These are phyloP conservation scores for Apostasia ramifera DNA, from an alignment of 106 monocot species.

Conservation along the genomic window DNA sequence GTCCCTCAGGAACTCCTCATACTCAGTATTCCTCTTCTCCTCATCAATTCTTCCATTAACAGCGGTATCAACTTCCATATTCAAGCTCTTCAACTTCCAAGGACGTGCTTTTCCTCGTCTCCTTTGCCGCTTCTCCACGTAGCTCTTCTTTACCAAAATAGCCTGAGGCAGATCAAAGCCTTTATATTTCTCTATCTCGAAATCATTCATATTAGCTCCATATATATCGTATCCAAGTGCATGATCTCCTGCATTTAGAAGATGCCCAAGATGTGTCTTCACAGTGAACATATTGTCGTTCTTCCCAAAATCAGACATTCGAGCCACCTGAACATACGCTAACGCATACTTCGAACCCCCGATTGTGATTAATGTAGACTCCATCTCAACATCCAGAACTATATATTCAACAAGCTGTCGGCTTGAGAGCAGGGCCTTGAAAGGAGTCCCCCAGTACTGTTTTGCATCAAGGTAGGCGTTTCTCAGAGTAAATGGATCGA, in stretches of 20 bases:
- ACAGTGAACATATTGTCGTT: slow-evolving; percentile 59
- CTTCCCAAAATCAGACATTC: slow-evolving; percentile 66
- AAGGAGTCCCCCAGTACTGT: slow-evolving; percentile 50
- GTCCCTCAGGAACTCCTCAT: slow-evolving; percentile 66
- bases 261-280: slow-evolving; percentile 70
- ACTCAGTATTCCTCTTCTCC: slow-evolving; percentile 66
- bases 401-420: slow-evolving; percentile 56
- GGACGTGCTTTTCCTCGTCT: slow-evolving; percentile 38
- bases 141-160: slow-evolving; percentile 82
- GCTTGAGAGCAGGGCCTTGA: slow-evolving; percentile 35
- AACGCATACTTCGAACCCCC: slow-evolving; percentile 48
- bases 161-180: slow-evolving; percentile 44
- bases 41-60: slow-evolving; percentile 30
- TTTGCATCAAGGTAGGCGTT: slow-evolving; percentile 34
- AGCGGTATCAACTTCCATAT: slow-evolving; percentile 51
- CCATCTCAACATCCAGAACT: slow-evolving; percentile 38
- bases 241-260: slow-evolving; percentile 62
- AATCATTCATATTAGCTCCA: slow-evolving; percentile 62
- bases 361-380: slow-evolving; percentile 22
- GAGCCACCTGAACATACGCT: slow-evolving; percentile 60
- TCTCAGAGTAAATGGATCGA: slow-evolving; percentile 42
- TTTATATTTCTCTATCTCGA: slow-evolving; percentile 58
- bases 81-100: slow-evolving; percentile 77
- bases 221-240: slow-evolving; percentile 86
- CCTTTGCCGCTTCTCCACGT: slow-evolving; percentile 52